Conservation (phyloP, 805 yeast genomes). For the Nakazawaea molendinolei region DNA sequence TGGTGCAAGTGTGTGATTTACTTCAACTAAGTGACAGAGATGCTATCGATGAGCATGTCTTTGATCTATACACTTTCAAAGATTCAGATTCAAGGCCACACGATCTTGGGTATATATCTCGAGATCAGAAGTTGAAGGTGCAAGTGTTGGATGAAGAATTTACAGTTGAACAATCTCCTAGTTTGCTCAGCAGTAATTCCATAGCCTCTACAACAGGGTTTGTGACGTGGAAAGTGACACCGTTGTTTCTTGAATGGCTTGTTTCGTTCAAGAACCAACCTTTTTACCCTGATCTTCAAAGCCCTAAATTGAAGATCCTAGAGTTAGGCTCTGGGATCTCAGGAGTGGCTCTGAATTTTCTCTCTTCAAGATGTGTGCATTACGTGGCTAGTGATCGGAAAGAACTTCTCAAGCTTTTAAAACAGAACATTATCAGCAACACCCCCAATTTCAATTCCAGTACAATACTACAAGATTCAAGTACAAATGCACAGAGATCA, state of each 20-base stretch:
- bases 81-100: constrained; percentile 14
- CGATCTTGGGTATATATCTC: constrained; percentile 21
- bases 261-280: constrained; percentile 25
- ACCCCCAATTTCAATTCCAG: constrained; percentile 17
- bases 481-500: constrained; percentile 2
- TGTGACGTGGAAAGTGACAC: constrained; percentile 52
- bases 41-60: constrained; percentile 21
- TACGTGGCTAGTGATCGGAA: constrained; percentile 56
- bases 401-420: constrained; percentile 43
- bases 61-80: constrained; percentile 18
- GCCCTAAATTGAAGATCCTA: constrained; percentile 25
- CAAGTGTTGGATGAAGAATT: constrained; percentile 17
- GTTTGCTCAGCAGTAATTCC: constrained; percentile 25
- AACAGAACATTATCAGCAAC: constrained; percentile 38
- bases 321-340: constrained; percentile 62
- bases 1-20: not conserved
- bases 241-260: constrained; percentile 48
- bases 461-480: constrained; percentile 15
- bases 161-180: constrained; percentile 26
- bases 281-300: constrained; percentile 15
- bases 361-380: constrained; percentile 26
- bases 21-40: constrained; percentile 8
- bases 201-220: constrained; percentile 52
- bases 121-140: constrained; percentile 15
- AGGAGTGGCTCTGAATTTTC: constrained; percentile 39